Base-by-base conservation (phyloP, 257 asterid genomes). In the Ehretia macrophylla region DNA sequence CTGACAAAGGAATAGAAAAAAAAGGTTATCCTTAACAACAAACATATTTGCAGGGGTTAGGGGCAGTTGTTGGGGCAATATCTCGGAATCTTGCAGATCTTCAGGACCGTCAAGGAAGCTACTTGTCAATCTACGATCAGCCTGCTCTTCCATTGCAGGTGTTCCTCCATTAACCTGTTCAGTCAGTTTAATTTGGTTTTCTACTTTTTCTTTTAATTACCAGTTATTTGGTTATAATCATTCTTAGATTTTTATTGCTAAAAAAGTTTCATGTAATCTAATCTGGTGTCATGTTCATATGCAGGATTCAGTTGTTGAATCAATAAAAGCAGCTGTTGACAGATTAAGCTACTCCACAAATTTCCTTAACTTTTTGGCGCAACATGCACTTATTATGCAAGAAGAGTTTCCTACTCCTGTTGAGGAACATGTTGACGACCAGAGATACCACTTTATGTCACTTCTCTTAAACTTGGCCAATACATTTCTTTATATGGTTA, bases 41-140 rank as follows among this genome's bases (percentile, higher is more conserved):
- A 59, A 65, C 59, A 62, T 50, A 67, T 45, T 61, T 68, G 32
- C 81, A 93, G 99, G 99, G 99, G 16, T 66, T 93, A 57, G 99
- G 99, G 59, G 99, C 99, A 60, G 99, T 93, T 57, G 89, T 93
- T 65, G 99, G 99, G 73, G 97, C 99, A 68, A 83, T 93, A 76
- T 86, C 99, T 45, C 95, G 97, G 55, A 93, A 93, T 72, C 95
- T 93, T 71, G 91, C 83, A 12, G 96, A 93, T 72, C 96, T 93
- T 72, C 94, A 93, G 81, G 96, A 85, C 63, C 86, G 89, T 64
- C 97, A 85, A 69, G 97, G 99, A 55, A 89, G 99, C 82, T 93
- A 93, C 81, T 78, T 93, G 66, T 93, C 99, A 3, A 93, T 93
- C 58, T 93, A 93, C 66, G 99, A 93, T 60, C 79, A 86, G 75